Percentiles rank a stretch among this genome's conserved stretches.
Evolutionary conservation across 352 stramenopile species (phyloP).

Genomic region (Phytopythium kandeliae): DNA sequence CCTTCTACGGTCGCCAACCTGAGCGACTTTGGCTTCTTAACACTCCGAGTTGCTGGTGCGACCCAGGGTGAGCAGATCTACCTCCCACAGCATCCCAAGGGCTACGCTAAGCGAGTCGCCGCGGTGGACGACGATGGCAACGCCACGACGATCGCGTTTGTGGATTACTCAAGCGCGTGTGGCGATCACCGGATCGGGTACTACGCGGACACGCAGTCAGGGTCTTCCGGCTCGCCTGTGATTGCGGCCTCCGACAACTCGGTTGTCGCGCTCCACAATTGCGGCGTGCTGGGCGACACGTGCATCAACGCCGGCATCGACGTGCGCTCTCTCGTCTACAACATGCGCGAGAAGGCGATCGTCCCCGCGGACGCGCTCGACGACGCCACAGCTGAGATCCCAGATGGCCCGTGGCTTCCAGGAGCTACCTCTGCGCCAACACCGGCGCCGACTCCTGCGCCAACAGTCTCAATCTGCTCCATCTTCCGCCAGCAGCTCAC

Average conservation of each 20-base stretch:
- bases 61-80: constrained; percentile 33
- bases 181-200: constrained; percentile 30
- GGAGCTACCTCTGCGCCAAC: constrained; percentile 14
- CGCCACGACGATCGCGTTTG: constrained; percentile 8
- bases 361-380: constrained; percentile 19
- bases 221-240: constrained; percentile 41
- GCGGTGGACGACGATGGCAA: constrained; percentile 18
- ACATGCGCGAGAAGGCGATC: constrained; percentile 20
- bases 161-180: constrained; percentile 22
- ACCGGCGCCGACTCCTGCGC: constrained; percentile 18
- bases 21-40: constrained; percentile 24
- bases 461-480: constrained; percentile 18
- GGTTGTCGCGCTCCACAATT: constrained; percentile 46
- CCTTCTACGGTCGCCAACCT: constrained; percentile 13
- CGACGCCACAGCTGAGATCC: constrained; percentile 12
- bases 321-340: constrained; percentile 26
- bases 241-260: constrained; percentile 30
- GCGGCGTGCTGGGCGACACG: constrained; percentile 17
- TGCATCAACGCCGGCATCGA: constrained; percentile 29
- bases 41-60: constrained; percentile 19
- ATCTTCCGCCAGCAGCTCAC: constrained; percentile 21
- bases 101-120: constrained; percentile 29
- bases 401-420: constrained; percentile 19
- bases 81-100: constrained; percentile 37
- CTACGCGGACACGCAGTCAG: constrained; percentile 29